Evolutionary conservation across 140 eudicot genomes (phyloP).

Genomic region (Ambrosia hybrid): DNA sequence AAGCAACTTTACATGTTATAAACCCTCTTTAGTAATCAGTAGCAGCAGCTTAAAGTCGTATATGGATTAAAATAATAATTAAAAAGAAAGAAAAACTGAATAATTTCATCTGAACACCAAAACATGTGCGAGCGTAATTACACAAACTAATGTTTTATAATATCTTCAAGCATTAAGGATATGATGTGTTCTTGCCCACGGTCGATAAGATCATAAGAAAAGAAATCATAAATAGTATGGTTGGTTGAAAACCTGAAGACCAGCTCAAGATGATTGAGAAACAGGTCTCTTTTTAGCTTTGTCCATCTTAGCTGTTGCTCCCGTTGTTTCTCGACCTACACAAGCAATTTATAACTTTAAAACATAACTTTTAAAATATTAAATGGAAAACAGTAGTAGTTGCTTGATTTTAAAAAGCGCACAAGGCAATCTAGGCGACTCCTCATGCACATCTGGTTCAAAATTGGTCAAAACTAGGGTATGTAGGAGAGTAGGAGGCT

Average conservation of each 20-base stretch:
- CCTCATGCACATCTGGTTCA: too few species aligned
- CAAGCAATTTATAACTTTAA: background rate
- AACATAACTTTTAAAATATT: background rate
- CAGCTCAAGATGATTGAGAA: slow-evolving; percentile 1
- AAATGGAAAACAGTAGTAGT: background rate
- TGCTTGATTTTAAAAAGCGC: too few species aligned
- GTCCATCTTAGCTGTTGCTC: background rate
- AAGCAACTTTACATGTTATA: background rate
- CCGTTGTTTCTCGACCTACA: background rate
- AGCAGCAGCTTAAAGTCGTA: slow-evolving; percentile 3
- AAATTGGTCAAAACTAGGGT: too few species aligned
- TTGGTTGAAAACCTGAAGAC: slow-evolving; percentile 14
- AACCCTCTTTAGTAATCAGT: slow-evolving; percentile 1
- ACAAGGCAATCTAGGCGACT: too few species aligned
- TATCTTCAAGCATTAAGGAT: background rate
- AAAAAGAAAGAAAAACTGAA: background rate
- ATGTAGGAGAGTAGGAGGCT: too few species aligned
- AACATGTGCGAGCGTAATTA: background rate
- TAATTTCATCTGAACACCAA: background rate
- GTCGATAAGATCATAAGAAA: background rate
- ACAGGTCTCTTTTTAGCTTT: background rate
- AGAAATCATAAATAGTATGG: background rate
- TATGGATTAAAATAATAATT: background rate
- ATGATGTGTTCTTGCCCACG: background rate
- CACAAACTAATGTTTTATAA: background rate